phyloP scores from a whole-genome alignment of 345 rosid species.

The Hibiscus tridactylites region DNA sequence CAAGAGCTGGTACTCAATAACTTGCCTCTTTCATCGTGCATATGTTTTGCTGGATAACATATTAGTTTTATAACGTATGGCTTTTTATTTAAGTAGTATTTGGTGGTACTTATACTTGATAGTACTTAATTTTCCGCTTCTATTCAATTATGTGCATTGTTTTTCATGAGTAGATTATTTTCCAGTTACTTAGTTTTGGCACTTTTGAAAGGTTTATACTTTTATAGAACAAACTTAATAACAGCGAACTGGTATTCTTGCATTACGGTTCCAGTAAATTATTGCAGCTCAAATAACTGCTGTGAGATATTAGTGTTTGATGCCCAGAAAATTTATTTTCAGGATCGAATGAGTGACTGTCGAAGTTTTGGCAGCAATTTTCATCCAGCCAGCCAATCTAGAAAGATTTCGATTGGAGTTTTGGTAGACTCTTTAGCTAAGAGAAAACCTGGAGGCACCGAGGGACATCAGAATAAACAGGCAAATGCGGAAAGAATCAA shows the following conservation, averaged over 20 bases:
- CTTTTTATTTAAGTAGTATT: not conserved
- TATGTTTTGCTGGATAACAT: not conserved
- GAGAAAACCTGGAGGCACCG: constrained; percentile 28
- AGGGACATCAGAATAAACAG: constrained; percentile 21
- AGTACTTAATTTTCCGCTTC: not conserved
- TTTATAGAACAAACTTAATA: no score
- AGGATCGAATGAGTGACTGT: constrained; percentile 46
- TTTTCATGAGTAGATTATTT: not conserved
- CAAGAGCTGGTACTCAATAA: not conserved
- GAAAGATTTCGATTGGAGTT: constrained; percentile 72
- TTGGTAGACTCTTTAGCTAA: constrained; percentile 37
- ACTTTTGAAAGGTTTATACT: not conserved
- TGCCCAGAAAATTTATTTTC: constrained; percentile 22
- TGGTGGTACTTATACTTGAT: not conserved
- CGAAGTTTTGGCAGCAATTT: constrained; percentile 53
- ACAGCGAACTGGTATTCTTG: not conserved
- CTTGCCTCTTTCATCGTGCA: not conserved
- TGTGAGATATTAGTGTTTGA: constrained; percentile 4
- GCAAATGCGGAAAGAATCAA: constrained; percentile 27
- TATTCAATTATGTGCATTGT: not conserved
- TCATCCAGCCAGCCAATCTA: constrained; percentile 56
- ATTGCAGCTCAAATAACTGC: not conserved
- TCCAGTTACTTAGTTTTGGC: not conserved
- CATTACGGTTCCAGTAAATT: not conserved
- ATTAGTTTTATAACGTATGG: not conserved